These are phyloP conservation scores for Penicillium vulpinum DNA, from an alignment of 2,329 filamentous ascomycete genomes.

Conservation along the genomic window DNA sequence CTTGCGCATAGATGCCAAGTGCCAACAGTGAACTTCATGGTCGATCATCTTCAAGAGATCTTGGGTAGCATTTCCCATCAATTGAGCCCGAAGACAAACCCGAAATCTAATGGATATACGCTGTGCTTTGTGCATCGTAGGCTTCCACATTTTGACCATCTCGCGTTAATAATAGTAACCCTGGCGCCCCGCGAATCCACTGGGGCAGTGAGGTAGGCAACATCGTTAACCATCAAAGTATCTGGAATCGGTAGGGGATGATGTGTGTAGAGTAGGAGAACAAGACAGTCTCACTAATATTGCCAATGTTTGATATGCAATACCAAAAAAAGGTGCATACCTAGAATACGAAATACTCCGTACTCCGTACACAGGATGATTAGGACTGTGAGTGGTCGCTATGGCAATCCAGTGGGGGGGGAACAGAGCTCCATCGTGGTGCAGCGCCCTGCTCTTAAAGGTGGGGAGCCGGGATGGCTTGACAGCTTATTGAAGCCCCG, in stretches of 20 bases:
- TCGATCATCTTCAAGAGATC: background rate
- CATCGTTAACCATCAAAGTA: background rate
- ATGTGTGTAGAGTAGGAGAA: background rate
- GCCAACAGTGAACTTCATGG: too few relatives aligned
- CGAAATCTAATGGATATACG: background rate
- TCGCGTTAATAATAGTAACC: conserved; percentile 13
- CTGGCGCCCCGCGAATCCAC: background rate
- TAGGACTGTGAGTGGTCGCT: conserved; percentile 12
- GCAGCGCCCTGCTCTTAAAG: conserved; percentile 12
- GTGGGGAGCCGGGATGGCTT: conserved; percentile 13
- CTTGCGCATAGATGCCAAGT: background rate
- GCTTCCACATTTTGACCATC: conserved; percentile 6
- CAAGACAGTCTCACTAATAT: conserved; percentile 16
- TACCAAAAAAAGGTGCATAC: background rate
- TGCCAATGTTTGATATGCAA: conserved; percentile 2
- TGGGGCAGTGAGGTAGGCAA: conserved; percentile 22
- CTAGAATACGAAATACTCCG: background rate
- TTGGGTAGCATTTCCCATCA: background rate
- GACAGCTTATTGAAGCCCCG: conserved; percentile 18
- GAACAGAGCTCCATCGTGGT: conserved; percentile 6
- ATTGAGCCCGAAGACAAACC: background rate
- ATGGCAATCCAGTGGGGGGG: conserved; percentile 22
- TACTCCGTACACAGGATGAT: background rate
- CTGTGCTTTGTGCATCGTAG: background rate
- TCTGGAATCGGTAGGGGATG: conserved; percentile 13